Conservation (phyloP, 495 filamentous ascomycete genomes). For the Acidiella bohemica region DNA sequence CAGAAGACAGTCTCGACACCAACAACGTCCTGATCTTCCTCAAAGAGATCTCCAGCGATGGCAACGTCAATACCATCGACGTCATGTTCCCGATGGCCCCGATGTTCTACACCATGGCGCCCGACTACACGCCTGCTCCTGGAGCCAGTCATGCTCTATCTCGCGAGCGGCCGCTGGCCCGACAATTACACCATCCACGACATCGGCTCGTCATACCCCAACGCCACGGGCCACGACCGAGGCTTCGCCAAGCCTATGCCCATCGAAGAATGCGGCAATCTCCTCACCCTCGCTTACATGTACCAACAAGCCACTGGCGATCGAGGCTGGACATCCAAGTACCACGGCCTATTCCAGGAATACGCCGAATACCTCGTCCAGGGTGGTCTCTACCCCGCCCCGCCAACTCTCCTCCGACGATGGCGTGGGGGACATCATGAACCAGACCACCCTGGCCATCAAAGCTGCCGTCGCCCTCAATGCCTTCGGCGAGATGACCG, state of each 20-base stretch:
- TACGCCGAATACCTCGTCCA: conserved; percentile 42
- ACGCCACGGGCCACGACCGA: conserved; percentile 37
- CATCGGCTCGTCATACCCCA: conserved; percentile 30
- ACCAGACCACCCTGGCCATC: conserved; percentile 45
- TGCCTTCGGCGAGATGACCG: conserved; percentile 35
- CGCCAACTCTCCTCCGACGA: conserved; percentile 46
- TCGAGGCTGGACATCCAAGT: conserved; percentile 26
- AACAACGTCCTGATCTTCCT: conserved; percentile 36
- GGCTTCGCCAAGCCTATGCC: conserved; percentile 36
- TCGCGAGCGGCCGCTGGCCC: conserved; percentile 34
- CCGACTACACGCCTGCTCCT: conserved; percentile 37
- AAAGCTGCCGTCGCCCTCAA: conserved; percentile 43
- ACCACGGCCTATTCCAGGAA: conserved; percentile 27
- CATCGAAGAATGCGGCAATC: conserved; percentile 36
- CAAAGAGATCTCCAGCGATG: conserved; percentile 41
- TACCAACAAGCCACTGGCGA: conserved; percentile 35
- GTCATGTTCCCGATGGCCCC: conserved; percentile 39
- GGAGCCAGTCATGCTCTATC: conserved; percentile 39
- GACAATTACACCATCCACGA: conserved; percentile 31
- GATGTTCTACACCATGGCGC: conserved; percentile 37
- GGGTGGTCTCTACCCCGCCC: conserved; percentile 35
- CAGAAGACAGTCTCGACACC: conserved; percentile 32
- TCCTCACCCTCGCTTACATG: conserved; percentile 33
- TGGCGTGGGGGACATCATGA: conserved; percentile 36
- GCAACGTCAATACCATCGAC: conserved; percentile 42